Base-by-base conservation (phyloP, 257 asterid species). In the Gardenia jasminoides region DNA sequence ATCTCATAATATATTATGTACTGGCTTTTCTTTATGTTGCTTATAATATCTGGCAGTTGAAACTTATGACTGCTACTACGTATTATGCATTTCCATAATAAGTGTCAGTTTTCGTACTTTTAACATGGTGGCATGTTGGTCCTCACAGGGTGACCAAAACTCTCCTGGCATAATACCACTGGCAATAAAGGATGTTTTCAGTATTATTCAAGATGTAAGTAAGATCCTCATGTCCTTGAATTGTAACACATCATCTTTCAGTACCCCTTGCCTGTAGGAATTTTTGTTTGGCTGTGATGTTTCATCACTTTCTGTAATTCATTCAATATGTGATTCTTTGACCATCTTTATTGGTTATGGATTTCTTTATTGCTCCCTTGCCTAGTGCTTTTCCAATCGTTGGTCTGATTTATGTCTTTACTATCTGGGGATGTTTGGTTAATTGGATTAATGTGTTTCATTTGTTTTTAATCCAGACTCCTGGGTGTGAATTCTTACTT, bases 141-240 rank as follows among this genome's bases (percentile, higher is more conserved):
- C 72, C 36, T 82, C 80, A 66, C 83, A 96, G 99, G 99, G 99
- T 47, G 98, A 96, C 86, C 99, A 94, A 80, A 65, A 65, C 85
- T 87, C 88, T 83, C 98, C 98, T 70, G 99, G 99, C 70, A 89
- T 96, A 79, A 94, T 96, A 86, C 98, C 99, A 6, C 84, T 96
- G 83, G 98, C 99, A 33, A 93, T 96, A 82, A 96, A 93, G 87
- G 99, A 96, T 83, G 99, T 96, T 78, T 96, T 96, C 90, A 93
- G 97, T 89, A 96, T 92, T 43, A 96, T 96, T 85, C 99, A 93
- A 85, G 99, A 96, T 86, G 99, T 96, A 88, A 87, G 99, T 78
- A 46, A 61, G 59, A 20, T 66, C 33, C 61, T 59, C 50, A 46
- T 74, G 43, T 69, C 80, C 76, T 59, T 69, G 67, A 47, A 69